Base-by-base conservation (phyloP, 2,329 filamentous ascomycete genomes). In the Colletotrichum simmondsii region DNA sequence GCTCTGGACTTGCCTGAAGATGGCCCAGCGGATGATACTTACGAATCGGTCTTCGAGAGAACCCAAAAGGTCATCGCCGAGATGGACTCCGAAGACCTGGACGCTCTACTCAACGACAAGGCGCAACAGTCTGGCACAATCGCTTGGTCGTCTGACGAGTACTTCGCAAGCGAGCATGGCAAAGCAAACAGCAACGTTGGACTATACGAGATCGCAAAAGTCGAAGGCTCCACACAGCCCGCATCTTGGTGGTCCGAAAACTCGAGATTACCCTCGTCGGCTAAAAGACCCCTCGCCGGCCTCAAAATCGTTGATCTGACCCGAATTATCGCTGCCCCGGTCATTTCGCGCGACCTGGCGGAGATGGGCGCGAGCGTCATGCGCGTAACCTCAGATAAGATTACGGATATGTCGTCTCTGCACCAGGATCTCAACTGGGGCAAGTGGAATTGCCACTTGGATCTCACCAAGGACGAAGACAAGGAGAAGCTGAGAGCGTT, bases 351-450 rank as follows among this genome's bases (percentile, higher is more conserved):
- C 5, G 79, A 79, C 0, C 79, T 88, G 0, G 86, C 85, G 0
- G 85, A 86, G 65, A 76, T 85, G 7, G 87, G 87, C 0, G 87
- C 87, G 0, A 83, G 81, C 53, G 85, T 88, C 1, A 82, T 87
- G 81, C 77, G 85, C 8, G 78, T 87, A 16, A 85, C 84, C 0
- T 79, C 79, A 1, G 77, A 80, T 1, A 77, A 83, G 11, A 66
- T 87, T 5, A 79, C 83, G 0, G 85, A 87, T 62, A 76, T 86
- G 67, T 81, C 81, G 0, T 60, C 65, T 0, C 62, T 88, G 19
- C 85, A 86, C 58, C 78, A 80, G 3, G 87, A 89, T 68, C 77
- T 88, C 2, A 87, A 84, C 74, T 85, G 83, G 80, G 88, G 88
- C 2, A 89, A 89, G 74, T 85, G 85, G 82, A 86, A 84, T 37